Evolutionary conservation across 305 asterid genomes (phyloP).

Genomic region (Striga hermonthica): DNA sequence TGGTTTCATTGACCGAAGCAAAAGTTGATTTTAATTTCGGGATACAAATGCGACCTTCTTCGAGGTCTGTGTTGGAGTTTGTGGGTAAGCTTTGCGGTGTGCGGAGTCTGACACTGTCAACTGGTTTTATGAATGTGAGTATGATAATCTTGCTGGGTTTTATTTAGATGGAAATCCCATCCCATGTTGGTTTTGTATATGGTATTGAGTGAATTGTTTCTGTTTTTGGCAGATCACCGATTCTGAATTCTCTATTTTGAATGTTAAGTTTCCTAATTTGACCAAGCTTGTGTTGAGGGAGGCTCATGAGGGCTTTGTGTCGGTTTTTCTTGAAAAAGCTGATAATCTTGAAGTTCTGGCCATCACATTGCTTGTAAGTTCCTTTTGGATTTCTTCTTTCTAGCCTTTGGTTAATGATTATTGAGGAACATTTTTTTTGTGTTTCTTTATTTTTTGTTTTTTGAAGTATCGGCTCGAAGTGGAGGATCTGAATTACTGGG

Average conservation of each 20-base stretch:
- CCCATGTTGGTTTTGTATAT: no score
- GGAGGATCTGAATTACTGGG: neutral
- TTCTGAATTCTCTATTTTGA: neutral
- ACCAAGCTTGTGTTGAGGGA: neutral
- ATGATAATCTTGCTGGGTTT: no score
- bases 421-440: neutral
- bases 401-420: neutral
- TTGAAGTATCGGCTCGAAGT: neutral
- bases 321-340: neutral
- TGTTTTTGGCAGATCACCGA: neutral
- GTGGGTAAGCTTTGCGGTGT: neutral
- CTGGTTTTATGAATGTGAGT: neutral
- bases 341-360: neutral
- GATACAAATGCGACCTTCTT: neutral
- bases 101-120: neutral
- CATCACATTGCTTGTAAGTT: neutral
- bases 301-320: neutral
- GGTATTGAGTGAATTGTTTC: neutral
- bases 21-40: neutral
- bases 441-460: no score
- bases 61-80: neutral
- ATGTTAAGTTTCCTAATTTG: neutral
- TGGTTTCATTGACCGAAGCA: neutral
- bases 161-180: no score
- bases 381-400: neutral